Conservation (phyloP, 2,329 filamentous ascomycete species). For the Sporothrix luriei region DNA sequence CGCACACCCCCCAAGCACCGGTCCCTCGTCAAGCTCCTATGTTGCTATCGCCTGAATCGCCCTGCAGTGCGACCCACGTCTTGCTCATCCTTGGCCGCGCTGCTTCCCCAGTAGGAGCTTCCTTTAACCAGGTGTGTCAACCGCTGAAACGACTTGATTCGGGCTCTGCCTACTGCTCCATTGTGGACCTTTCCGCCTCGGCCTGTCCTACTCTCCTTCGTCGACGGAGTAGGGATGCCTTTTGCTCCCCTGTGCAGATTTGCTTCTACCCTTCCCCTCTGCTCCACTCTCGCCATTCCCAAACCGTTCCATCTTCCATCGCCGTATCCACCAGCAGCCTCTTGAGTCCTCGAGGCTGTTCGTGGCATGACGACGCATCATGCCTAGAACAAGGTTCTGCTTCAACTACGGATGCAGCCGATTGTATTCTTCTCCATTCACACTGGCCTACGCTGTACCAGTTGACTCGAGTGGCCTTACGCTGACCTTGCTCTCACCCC, state of each 20-base stretch:
- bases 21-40: not conserved
- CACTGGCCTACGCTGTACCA: not conserved
- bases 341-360: conserved; percentile 6
- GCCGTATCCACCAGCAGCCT: conserved; percentile 24
- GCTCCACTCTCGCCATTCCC: conserved; percentile 27
- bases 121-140: conserved; percentile 26
- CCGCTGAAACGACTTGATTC: conserved; percentile 36
- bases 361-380: conserved; percentile 8
- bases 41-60: not conserved
- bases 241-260: not conserved
- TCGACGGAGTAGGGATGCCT: not conserved
- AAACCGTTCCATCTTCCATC: conserved; percentile 33
- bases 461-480: not conserved
- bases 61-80: conserved; percentile 3
- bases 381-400: not conserved
- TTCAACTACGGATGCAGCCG: not conserved
- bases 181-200: not conserved
- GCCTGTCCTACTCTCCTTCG: conserved; percentile 27
- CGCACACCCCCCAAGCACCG: not conserved
- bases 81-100: not conserved
- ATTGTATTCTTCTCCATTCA: not conserved
- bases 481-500: conserved; percentile 11
- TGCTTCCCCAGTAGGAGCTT: not conserved
- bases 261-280: conserved; percentile 10
- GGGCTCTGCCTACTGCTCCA: conserved; percentile 33